A percentile compares a stretch with the other conserved stretches of the same genome.
Conservation (phyloP, 345 rosid species). For the Eutrema japonicum region DNA sequence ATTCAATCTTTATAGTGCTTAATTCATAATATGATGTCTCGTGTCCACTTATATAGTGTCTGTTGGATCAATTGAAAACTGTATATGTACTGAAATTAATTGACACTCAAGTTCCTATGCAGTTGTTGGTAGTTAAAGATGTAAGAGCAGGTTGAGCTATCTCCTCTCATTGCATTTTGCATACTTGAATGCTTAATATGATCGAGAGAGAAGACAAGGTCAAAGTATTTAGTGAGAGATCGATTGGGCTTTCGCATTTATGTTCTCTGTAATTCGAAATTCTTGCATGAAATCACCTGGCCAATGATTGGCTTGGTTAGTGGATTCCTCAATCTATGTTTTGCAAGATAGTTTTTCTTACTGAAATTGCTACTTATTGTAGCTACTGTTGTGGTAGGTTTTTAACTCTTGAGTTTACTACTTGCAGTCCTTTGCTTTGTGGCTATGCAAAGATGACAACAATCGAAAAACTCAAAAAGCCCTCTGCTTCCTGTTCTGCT, state of each 20-base stretch:
- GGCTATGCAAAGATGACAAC: constrained; percentile 44
- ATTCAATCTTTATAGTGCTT: background rate
- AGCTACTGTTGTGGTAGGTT: background rate
- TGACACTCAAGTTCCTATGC: too few relatives aligned
- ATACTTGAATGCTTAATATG: background rate
- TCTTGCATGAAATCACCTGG: background rate
- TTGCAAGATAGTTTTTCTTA: background rate
- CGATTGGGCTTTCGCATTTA: too few relatives aligned
- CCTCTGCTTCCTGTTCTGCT: constrained; percentile 32
- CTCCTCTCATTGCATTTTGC: background rate
- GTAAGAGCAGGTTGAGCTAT: background rate
- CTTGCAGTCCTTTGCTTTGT: constrained; percentile 31
- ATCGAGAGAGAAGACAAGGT: background rate
- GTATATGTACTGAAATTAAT: background rate
- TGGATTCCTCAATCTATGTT: constrained; percentile 2
- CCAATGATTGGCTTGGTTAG: background rate
- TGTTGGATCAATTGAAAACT: background rate
- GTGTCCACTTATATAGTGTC: background rate
- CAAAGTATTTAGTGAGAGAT: background rate
- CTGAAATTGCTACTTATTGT: background rate
- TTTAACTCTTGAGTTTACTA: background rate
- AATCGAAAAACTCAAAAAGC: constrained; percentile 37
- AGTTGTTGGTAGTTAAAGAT: background rate
- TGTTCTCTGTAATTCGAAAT: background rate
- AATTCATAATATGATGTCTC: background rate